Base-by-base conservation (phyloP, 192 early-diverging fungal species). In the Coemansia sp. region DNA sequence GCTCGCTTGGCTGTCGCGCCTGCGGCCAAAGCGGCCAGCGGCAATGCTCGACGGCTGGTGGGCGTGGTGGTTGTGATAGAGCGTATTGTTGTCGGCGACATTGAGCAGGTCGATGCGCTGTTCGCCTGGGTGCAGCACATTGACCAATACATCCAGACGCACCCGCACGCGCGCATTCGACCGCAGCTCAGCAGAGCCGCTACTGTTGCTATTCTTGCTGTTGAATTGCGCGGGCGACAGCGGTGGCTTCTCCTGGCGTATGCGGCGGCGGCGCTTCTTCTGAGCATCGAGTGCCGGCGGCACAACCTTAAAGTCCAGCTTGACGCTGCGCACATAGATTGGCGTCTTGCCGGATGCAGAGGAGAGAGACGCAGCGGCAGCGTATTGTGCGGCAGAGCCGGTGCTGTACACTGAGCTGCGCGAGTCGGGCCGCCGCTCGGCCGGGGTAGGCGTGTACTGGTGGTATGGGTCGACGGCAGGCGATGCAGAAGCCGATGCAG, bases 301-400 rank as follows among this genome's bases (percentile, higher is more conserved):
- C 26, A 58, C 55, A 10, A 58, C 46, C 29, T 58, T 58, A 15
- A 33, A 30, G 22, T 58, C 55, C 7, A 58, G 37, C 22, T 46
- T 48, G 15, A 58, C 25, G 46, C 46, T 49, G n/a, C 39, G 34
- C 34, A 58, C 55, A n/a, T 49, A 24, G 25, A 41, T 25, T 2
- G 55, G 46, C 46, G 45, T 25, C 55, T 58, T 58, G 17, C 55
- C 46, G n/a, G 53, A 55, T n/a, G n/a, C n/a, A n/a, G n/a, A n/a
- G n/a, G n/a, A n/a, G n/a, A n/a, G n/a, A n/a, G n/a, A n/a, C n/a
- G n/a, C n/a, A n/a, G n/a, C n/a, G n/a, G n/a, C n/a, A n/a, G n/a
- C n/a, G 54, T 19, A 47, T 9, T 9, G 43, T 18, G 45, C 18
- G 37, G 11, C 25, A 9, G 55, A 55, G 4, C 29, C 45, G 4